phyloP scores from a whole-genome alignment of 2,329 filamentous ascomycete genomes.

The Microsporum audouinii region DNA sequence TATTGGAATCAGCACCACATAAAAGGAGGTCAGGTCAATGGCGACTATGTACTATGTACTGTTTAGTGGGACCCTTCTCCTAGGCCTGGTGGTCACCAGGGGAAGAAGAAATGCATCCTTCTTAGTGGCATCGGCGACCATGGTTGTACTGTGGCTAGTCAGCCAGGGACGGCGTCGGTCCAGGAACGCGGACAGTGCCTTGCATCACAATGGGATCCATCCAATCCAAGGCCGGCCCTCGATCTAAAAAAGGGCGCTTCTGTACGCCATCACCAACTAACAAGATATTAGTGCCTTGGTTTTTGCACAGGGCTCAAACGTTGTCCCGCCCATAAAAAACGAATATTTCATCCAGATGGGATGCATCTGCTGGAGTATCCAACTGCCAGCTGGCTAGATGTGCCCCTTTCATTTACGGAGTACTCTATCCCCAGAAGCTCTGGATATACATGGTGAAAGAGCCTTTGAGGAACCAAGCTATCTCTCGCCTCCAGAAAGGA shows the following conservation, averaged over 20 bases:
- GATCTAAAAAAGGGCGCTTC: background rate
- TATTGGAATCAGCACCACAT: background rate
- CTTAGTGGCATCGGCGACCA: background rate
- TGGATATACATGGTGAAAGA: background rate
- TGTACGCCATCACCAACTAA: background rate
- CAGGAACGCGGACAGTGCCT: background rate
- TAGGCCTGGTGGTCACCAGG: background rate
- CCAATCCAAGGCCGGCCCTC: background rate
- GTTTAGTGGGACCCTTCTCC: background rate
- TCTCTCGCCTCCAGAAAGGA: background rate
- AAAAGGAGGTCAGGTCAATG: background rate
- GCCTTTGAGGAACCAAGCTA: background rate
- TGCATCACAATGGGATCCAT: background rate
- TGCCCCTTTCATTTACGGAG: too few relatives aligned
- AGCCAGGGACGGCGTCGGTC: background rate
- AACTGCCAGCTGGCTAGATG: too few relatives aligned
- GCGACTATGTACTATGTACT: background rate
- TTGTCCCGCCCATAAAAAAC: background rate
- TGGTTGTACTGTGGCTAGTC: background rate
- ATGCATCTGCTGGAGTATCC: too few relatives aligned
- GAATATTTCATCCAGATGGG: too few relatives aligned
- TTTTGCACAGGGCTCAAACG: background rate
- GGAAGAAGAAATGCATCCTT: background rate
- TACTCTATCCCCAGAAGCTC: too few relatives aligned
- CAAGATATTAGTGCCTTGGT: background rate